Evolutionary conservation across 768 basidiomycete species (phyloP).

Genomic region (Rhodotorula diobovata): DNA sequence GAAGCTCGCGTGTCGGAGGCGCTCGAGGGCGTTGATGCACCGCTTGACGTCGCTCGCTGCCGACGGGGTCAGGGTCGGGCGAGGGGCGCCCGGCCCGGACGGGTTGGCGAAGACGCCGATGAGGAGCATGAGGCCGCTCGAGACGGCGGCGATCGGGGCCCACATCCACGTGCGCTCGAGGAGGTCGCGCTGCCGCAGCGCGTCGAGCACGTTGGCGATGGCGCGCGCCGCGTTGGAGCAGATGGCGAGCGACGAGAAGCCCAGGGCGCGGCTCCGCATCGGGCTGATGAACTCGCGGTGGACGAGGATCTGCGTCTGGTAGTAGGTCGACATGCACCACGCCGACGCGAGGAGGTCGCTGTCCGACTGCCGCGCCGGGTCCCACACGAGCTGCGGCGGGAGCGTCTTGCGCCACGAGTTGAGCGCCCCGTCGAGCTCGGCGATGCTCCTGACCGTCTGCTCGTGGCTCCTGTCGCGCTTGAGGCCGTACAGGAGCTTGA

Average conservation of each 20-base stretch:
- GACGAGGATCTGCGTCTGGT: slow-evolving; percentile 52
- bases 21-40: slow-evolving; percentile 57
- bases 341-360: slow-evolving; percentile 61
- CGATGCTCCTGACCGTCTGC: slow-evolving; percentile 7
- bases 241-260: slow-evolving; percentile 66
- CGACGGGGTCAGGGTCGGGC: slow-evolving; percentile 43
- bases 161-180: slow-evolving; percentile 21
- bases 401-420: slow-evolving; percentile 34
- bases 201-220: slow-evolving; percentile 65
- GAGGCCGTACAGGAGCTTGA: slow-evolving; percentile 6
- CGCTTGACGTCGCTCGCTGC: slow-evolving; percentile 61
- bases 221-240: slow-evolving; percentile 78
- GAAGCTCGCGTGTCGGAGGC: slow-evolving; percentile 38
- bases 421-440: slow-evolving; percentile 19
- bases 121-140: slow-evolving; percentile 58
- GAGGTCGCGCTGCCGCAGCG: slow-evolving; percentile 51
- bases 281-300: slow-evolving; percentile 67
- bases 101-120: slow-evolving; percentile 61
- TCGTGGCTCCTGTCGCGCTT: slow-evolving; percentile 4
- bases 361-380: slow-evolving; percentile 54
- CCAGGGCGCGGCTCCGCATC: slow-evolving; percentile 7
- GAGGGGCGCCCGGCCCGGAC: slow-evolving; percentile 45
- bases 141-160: slow-evolving; percentile 47
- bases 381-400: slow-evolving; percentile 43
- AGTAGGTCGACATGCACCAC: slow-evolving; percentile 58